Conservation (phyloP, 192 early-diverging fungal species). For the Coemansia sp. region DNA sequence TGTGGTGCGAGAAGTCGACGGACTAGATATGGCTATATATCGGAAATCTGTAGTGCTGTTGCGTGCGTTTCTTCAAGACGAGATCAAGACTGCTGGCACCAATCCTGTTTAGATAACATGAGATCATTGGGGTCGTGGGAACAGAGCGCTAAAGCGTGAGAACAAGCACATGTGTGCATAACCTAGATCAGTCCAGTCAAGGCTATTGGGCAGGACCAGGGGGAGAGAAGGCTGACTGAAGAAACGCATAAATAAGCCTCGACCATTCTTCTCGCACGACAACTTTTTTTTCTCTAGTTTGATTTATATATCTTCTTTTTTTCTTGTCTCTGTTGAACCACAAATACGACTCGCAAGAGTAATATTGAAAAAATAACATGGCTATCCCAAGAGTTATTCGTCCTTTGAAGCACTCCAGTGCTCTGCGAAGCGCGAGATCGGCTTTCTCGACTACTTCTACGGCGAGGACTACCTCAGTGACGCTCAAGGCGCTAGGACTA, state of each 20-base stretch:
- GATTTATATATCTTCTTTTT: neutral
- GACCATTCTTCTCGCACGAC: constrained; percentile 10
- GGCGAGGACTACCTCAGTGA: constrained; percentile 34
- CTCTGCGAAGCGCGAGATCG: neutral
- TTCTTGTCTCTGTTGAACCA: neutral
- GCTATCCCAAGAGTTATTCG: constrained; percentile 10
- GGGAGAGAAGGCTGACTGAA: neutral
- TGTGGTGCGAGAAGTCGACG: constrained; percentile 34
- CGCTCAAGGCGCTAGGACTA: constrained; percentile 63
- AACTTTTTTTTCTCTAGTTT: neutral
- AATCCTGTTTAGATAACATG: neutral
- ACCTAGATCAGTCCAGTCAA: constrained; percentile 2
- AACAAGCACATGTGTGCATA: neutral
- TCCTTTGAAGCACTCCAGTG: neutral
- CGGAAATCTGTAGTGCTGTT: constrained; percentile 31
- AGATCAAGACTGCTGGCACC: neutral
- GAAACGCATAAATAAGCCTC: neutral
- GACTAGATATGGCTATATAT: constrained; percentile 39
- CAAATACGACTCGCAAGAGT: neutral
- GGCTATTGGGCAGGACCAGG: neutral
- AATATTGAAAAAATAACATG: neutral
- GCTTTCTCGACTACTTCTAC: constrained; percentile 30
- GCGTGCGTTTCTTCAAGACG: constrained; percentile 15
- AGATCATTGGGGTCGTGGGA: constrained; percentile 3
- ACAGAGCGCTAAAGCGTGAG: constrained; percentile 10